phyloP scores from a whole-genome alignment of 73 alveolate species.

The Durusdinium trenchii region DNA sequence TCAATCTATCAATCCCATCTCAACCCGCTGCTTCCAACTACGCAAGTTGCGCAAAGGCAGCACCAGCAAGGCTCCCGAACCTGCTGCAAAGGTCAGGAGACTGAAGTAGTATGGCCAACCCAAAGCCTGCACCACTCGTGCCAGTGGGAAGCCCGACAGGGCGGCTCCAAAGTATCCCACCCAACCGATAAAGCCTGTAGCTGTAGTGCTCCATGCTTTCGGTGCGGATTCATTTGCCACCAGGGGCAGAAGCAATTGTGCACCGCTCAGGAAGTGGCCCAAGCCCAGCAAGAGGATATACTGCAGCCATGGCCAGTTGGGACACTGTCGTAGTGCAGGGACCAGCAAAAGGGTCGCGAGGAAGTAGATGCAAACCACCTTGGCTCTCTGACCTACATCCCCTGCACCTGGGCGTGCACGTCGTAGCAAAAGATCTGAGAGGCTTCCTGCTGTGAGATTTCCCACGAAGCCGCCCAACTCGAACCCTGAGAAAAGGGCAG shows the following conservation, averaged over 20 bases:
- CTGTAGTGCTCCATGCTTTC: slow-evolving; percentile 69
- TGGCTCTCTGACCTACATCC: slow-evolving; percentile 88
- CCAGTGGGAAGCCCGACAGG: slow-evolving; percentile 67
- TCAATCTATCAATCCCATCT: no score
- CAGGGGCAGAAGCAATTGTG: slow-evolving; percentile 75
- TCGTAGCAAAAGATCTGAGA: slow-evolving; percentile 55
- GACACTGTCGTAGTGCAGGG: slow-evolving; percentile 33
- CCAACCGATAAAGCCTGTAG: slow-evolving; percentile 96
- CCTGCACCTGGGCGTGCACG: slow-evolving; percentile 87
- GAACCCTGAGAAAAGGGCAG: slow-evolving; percentile 85
- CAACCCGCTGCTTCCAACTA: slow-evolving; percentile 84
- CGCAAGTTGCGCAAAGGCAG: slow-evolving; percentile 87
- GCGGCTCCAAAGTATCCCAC: slow-evolving; percentile 95
- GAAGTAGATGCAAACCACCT: slow-evolving; percentile 94
- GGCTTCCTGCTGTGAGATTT: slow-evolving; percentile 81
- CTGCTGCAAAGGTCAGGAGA: slow-evolving; percentile 78
- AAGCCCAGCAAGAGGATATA: slow-evolving; percentile 77
- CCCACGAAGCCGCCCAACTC: slow-evolving; percentile 96
- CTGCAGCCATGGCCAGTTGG: slow-evolving; percentile 86
- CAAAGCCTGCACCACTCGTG: slow-evolving; percentile 27
- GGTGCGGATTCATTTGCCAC: slow-evolving; percentile 92
- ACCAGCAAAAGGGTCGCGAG: slow-evolving; percentile 48
- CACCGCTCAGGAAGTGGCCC: slow-evolving; percentile 92
- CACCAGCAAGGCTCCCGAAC: slow-evolving; percentile 78
- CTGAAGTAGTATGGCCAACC: slow-evolving; percentile 90